Evolutionary conservation across 78 protist genomes (phyloP), one percentile per base, ranked within the genome.

Genomic region (Pigoraptor vietnamica): DNA sequence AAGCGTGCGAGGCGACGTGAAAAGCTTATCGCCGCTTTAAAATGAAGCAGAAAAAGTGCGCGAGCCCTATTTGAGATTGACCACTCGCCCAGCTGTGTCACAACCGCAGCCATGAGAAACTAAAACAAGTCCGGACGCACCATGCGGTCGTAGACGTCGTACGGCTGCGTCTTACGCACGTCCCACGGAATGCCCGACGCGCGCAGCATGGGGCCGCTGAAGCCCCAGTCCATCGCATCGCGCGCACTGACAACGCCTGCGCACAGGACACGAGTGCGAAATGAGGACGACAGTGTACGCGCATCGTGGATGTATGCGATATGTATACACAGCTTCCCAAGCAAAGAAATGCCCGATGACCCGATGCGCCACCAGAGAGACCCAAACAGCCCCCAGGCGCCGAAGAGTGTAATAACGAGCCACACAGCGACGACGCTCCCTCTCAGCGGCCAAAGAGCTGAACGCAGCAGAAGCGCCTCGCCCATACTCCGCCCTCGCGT

Each of bases 181-280:
- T 94, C 96, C 94, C 94, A 94, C 1, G 82, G n/a, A 2, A 92
- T 81, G 81, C 94, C 94, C 24, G 90, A 86, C 32, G 90, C 92
- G 9, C 95, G 95, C 33, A 94, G 93, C 95, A 94, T 90, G 33
- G 82, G 88, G 56, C 95, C 95, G 32, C 89, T 21, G 92, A 94
- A 90, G 81, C 95, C 95, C 40, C 40, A 94, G 86, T 88, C 35
- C 40, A 92, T 35, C 24, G 95, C 95, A 23, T 87, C 24, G 37
- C 48, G 81, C 19, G 93, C 81, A 9, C 35, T 32, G 34, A 92
- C 92, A 0, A 40, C 37, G 35, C 93, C 67, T 48, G 67, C 67
- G 14, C 67, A 48, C 67, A 48, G 14, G 6, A 14, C 67, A 48
- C 67, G 67, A 48, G 67, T 48, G 67, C 67, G 67, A 48, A 21